phyloP scores from a whole-genome alignment of 768 basidiomycete species.

The Leccinum uliginosum region DNA sequence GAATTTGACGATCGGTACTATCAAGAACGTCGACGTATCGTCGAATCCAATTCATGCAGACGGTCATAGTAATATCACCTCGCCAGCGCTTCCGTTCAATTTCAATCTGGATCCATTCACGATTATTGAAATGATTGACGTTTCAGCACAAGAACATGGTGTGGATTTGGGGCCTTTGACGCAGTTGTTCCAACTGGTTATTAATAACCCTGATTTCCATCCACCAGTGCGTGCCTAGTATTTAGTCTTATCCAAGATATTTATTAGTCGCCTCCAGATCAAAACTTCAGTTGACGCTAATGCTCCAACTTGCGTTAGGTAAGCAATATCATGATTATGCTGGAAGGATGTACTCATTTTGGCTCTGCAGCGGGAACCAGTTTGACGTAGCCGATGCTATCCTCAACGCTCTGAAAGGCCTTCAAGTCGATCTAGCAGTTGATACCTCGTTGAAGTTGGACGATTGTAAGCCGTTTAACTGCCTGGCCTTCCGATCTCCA shows the following conservation, averaged over 20 bases:
- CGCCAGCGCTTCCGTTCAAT: conserved; percentile 51
- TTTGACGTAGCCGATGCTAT: conserved; percentile 60
- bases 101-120: conserved; percentile 62
- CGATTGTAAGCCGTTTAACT: conserved; percentile 47
- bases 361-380: conserved; percentile 51
- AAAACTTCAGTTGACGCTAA: conserved; percentile 50
- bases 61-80: conserved; percentile 57
- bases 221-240: conserved; percentile 39
- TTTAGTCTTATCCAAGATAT: neutral
- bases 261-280: conserved; percentile 35
- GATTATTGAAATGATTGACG: conserved; percentile 53
- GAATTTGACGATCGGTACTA: conserved; percentile 52
- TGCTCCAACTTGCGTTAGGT: conserved; percentile 58
- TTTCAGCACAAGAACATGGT: conserved; percentile 47
- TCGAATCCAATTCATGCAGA: conserved; percentile 53
- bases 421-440: conserved; percentile 56
- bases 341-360: conserved; percentile 2
- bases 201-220: conserved; percentile 46
- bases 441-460: conserved; percentile 56
- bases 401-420: conserved; percentile 53
- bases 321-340: conserved; percentile 1
- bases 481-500: conserved; percentile 1
- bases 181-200: conserved; percentile 50
- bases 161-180: conserved; percentile 60
- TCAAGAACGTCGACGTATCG: conserved; percentile 51